phyloP scores from a whole-genome alignment of 805 yeast species.

The Lachancea mirantina region DNA sequence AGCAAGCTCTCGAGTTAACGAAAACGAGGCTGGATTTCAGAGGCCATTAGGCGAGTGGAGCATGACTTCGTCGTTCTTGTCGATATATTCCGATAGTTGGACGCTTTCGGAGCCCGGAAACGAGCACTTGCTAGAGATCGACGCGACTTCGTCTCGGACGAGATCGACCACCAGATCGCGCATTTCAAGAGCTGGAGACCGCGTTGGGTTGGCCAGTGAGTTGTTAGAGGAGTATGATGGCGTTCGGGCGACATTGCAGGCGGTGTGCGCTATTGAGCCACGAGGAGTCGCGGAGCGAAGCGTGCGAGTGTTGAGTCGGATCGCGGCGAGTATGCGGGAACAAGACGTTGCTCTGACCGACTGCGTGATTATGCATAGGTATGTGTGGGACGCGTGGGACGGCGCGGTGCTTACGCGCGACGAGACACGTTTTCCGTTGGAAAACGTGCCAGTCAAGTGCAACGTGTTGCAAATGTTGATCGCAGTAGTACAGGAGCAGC shows the following conservation, averaged over 20 bases:
- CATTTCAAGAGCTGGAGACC: too few relatives aligned
- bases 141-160: slow-evolving; percentile 1
- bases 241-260: too few relatives aligned
- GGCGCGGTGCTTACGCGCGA: slow-evolving; percentile 6
- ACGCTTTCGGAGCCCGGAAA: slow-evolving; percentile 7
- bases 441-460: slow-evolving; percentile 15
- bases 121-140: slow-evolving; percentile 3
- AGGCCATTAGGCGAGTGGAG: too few relatives aligned
- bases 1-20: too few relatives aligned
- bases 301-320: slow-evolving; percentile 8
- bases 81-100: slow-evolving; percentile 9
- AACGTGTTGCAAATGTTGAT: slow-evolving; percentile 12
- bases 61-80: slow-evolving; percentile 7
- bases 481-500: slow-evolving; percentile 10
- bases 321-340: slow-evolving; percentile 11
- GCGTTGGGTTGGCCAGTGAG: too few relatives aligned
- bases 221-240: too few relatives aligned
- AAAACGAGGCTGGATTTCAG: too few relatives aligned
- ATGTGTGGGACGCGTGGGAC: slow-evolving; percentile 14
- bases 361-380: slow-evolving; percentile 8
- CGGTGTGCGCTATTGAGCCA: too few relatives aligned
- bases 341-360: slow-evolving; percentile 11
- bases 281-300: slow-evolving; percentile 12
- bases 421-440: slow-evolving; percentile 12
- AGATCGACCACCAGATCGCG: too few relatives aligned